Percentiles rank a stretch among this genome's conserved stretches.
phyloP scores from a whole-genome alignment of 805 yeast genomes.

The Clavispora santaluciae region DNA sequence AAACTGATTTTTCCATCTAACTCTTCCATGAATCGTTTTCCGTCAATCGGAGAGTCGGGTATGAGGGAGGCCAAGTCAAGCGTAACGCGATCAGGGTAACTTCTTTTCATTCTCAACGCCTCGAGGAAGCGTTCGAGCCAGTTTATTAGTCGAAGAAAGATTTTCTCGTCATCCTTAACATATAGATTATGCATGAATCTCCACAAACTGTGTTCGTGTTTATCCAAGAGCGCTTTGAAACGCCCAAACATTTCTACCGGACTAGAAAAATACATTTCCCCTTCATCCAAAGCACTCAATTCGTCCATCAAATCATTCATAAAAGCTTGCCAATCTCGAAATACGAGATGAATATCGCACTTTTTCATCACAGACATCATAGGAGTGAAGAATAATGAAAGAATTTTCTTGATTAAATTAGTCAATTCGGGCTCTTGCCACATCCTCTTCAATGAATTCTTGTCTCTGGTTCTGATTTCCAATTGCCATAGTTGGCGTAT shows the following conservation, averaged over 20 bases:
- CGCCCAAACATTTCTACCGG: slow-evolving; percentile 62
- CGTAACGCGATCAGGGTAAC: slow-evolving; percentile 31
- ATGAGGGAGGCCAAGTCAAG: slow-evolving; percentile 37
- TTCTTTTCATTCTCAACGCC: slow-evolving; percentile 60
- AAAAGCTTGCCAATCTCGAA: slow-evolving; percentile 38
- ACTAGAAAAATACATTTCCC: slow-evolving; percentile 42
- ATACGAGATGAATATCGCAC: slow-evolving; percentile 61
- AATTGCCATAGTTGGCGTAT: slow-evolving; percentile 60
- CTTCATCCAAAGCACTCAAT: slow-evolving; percentile 53
- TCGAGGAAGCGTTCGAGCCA: slow-evolving; percentile 71
- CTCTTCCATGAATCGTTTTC: slow-evolving; percentile 30
- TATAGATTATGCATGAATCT: slow-evolving; percentile 79
- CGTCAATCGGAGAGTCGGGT: slow-evolving; percentile 23
- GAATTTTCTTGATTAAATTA: slow-evolving; percentile 64
- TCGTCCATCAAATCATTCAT: slow-evolving; percentile 58
- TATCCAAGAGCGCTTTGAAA: slow-evolving; percentile 59
- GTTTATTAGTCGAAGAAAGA: slow-evolving; percentile 64
- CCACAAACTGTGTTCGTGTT: slow-evolving; percentile 70
- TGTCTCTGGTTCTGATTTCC: slow-evolving; percentile 67
- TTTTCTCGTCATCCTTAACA: slow-evolving; percentile 61
- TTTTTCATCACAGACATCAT: slow-evolving; percentile 61
- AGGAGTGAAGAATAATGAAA: slow-evolving; percentile 71
- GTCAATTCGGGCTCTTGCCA: slow-evolving; percentile 86
- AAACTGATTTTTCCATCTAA: slow-evolving; percentile 35
- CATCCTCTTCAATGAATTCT: slow-evolving; percentile 63